Evolutionary conservation across 768 basidiomycete species (phyloP).

Genomic region (Russula sp.): DNA sequence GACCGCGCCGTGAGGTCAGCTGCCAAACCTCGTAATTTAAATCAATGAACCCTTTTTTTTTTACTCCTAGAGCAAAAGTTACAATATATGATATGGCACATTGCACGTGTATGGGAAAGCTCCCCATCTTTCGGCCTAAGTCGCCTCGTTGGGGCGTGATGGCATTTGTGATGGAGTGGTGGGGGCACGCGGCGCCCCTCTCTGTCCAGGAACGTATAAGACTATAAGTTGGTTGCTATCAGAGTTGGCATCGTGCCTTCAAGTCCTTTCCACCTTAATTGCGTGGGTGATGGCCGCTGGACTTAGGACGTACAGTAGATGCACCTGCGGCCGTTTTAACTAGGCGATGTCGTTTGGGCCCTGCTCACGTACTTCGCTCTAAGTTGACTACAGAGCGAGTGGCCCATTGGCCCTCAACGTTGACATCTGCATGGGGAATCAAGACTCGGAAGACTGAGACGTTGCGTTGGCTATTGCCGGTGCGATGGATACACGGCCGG

Average conservation of each 20-base stretch:
- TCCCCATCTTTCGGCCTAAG: not conserved
- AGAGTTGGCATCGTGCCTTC: not conserved
- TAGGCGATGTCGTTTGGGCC: too few relatives aligned
- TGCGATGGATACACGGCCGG: too few relatives aligned
- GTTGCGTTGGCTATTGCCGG: too few relatives aligned
- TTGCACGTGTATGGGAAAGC: not conserved
- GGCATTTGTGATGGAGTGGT: not conserved
- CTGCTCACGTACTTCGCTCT: too few relatives aligned
- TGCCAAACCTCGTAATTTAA: not conserved
- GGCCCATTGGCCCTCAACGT: too few relatives aligned
- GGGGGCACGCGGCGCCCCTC: not conserved
- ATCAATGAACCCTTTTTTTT: not conserved
- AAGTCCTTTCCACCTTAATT: not conserved
- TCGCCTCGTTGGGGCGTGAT: not conserved
- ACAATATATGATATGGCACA: not conserved
- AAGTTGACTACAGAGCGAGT: too few relatives aligned
- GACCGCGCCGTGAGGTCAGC: not conserved
- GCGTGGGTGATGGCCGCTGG: not conserved
- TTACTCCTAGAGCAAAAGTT: conserved; percentile 1
- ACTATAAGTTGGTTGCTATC: not conserved
- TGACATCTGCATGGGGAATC: too few relatives aligned
- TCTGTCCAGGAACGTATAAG: not conserved
- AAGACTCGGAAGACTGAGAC: too few relatives aligned
- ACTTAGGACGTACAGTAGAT: too few relatives aligned
- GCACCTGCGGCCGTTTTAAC: too few relatives aligned